Evolutionary conservation across 768 basidiomycete species (phyloP).

Genomic region (Mycena olivaceomarginata): DNA sequence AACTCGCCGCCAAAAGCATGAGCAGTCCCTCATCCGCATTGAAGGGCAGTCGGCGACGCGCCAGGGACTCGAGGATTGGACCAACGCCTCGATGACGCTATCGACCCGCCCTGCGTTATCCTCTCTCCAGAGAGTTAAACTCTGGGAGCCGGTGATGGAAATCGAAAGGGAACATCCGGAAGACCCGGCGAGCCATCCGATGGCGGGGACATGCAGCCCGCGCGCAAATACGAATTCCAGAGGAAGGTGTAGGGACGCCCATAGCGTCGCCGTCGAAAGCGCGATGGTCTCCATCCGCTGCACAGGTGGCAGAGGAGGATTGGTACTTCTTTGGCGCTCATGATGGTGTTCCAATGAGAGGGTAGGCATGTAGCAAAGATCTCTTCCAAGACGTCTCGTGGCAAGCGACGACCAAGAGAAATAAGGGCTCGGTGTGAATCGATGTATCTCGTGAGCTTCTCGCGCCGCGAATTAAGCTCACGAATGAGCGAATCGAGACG

Average conservation of each 20-base stretch:
- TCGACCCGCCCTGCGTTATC: background rate
- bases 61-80: background rate
- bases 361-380: constrained; percentile 17
- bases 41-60: background rate
- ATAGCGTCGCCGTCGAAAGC: background rate
- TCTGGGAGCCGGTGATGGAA: background rate
- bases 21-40: background rate
- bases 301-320: constrained; percentile 13
- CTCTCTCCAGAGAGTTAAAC: background rate
- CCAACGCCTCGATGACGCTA: background rate
- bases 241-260: background rate
- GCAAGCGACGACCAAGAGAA: background rate
- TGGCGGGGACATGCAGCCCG: background rate
- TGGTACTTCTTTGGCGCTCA: constrained; percentile 13
- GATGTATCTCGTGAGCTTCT: background rate
- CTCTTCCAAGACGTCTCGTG: background rate
- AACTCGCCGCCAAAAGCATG: background rate
- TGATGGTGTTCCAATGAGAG: background rate
- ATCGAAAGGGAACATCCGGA: background rate
- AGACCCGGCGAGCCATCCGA: background rate
- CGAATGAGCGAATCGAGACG: constrained; percentile 18
- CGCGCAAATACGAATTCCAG: background rate
- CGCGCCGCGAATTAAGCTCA: background rate
- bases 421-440: background rate
- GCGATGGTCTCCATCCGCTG: background rate